phyloP scores from a whole-genome alignment of 208 protist genomes.

The Leishmania aethiopica region DNA sequence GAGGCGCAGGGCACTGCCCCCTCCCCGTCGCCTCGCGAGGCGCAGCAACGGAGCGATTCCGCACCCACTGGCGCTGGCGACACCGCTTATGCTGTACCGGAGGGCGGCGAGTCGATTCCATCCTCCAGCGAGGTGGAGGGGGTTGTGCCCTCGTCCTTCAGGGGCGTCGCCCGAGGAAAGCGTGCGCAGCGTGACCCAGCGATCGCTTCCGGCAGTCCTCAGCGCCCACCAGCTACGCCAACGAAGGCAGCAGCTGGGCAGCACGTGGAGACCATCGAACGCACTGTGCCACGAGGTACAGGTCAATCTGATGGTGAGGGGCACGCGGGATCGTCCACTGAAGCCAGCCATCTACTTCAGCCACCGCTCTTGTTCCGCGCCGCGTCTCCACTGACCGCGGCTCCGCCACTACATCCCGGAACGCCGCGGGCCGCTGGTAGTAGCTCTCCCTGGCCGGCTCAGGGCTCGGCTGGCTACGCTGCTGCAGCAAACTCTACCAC shows the following conservation, averaged over 20 bases:
- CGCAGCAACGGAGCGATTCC: background rate
- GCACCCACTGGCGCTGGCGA: background rate
- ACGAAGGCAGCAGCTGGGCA: background rate
- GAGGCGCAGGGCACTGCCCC: background rate
- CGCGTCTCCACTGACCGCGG: background rate
- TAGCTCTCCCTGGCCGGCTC: background rate
- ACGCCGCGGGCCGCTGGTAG: background rate
- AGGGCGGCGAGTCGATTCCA: background rate
- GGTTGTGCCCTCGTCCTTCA: background rate
- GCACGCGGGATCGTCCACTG: background rate
- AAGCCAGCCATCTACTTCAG: background rate
- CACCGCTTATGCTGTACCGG: background rate
- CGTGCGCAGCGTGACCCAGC: background rate
- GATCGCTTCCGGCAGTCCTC: background rate
- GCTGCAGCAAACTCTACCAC: background rate
- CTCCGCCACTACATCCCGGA: constrained; percentile 15
- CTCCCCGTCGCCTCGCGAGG: background rate
- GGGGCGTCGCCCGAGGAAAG: background rate
- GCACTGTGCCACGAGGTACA: constrained; percentile 6
- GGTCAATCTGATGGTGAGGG: background rate
- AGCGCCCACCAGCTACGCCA: background rate
- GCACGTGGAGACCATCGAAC: constrained; percentile 31
- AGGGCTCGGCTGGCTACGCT: background rate
- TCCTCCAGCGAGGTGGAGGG: background rate
- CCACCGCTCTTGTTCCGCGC: constrained; percentile 4